Conservation (phyloP, 1,284 basidiomycete species). For the Earliella scabrosa region DNA sequence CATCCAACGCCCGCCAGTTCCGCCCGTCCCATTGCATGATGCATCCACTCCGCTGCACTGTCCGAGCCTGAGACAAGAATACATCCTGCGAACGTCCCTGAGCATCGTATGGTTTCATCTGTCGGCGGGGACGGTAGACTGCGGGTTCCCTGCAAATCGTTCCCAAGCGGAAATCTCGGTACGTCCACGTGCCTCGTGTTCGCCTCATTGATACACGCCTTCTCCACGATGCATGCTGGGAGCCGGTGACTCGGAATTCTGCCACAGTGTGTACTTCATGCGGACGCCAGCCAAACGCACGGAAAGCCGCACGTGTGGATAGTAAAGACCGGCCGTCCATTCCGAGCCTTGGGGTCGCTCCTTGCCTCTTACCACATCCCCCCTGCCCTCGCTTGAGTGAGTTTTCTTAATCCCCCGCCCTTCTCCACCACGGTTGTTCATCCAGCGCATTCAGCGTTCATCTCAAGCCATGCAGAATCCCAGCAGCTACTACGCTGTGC, state of each 20-base stretch:
- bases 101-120: conserved; percentile 3
- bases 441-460: conserved; percentile 11
- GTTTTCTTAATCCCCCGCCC: conserved; percentile 17
- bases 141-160: conserved; percentile 12
- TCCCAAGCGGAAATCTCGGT: conserved; percentile 19
- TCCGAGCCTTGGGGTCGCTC: conserved; percentile 21
- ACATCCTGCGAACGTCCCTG: conserved; percentile 10
- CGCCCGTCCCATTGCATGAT: neutral
- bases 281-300: conserved; percentile 27
- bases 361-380: conserved; percentile 28
- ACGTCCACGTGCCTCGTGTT: conserved; percentile 29
- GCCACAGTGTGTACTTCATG: conserved; percentile 21
- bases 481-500: conserved; percentile 27
- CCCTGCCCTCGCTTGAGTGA: conserved; percentile 27
- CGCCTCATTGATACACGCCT: conserved; percentile 32
- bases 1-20: neutral
- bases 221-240: conserved; percentile 21
- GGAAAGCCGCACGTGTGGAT: conserved; percentile 26
- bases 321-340: conserved; percentile 17
- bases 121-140: conserved; percentile 3
- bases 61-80: conserved; percentile 11
- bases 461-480: conserved; percentile 30
- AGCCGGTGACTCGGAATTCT: conserved; percentile 22
- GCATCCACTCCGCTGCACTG: conserved; percentile 1
- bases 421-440: conserved; percentile 4